Conservation (phyloP, 306 rosid species). For the Mimosa bimucronata region DNA sequence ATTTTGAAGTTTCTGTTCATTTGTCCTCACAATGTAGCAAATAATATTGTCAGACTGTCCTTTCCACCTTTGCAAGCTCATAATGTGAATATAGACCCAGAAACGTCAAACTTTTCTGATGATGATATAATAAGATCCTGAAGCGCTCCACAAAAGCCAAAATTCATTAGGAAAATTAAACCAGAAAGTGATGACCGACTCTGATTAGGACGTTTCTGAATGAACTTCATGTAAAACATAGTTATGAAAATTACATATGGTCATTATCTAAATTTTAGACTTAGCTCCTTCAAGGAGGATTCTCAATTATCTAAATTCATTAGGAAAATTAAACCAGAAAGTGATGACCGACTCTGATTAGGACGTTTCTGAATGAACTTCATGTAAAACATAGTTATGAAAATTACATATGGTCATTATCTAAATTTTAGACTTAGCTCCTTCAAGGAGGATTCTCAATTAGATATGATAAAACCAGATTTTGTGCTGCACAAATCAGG, state of each 20-base stretch:
- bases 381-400: neutral
- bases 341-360: too few species aligned
- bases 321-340: too few species aligned
- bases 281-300: too few species aligned
- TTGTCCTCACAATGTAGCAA: too few species aligned
- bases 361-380: too few species aligned
- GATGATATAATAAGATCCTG: constrained; percentile 73
- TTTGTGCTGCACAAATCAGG: too few species aligned
- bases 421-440: neutral
- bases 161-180: constrained; percentile 19
- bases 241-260: neutral
- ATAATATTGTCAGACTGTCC: too few species aligned
- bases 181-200: neutral
- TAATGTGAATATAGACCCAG: constrained; percentile 37
- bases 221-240: too few species aligned
- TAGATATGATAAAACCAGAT: too few species aligned
- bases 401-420: neutral
- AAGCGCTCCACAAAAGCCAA: constrained; percentile 22
- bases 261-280: neutral
- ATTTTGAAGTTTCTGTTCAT: constrained; percentile 47
- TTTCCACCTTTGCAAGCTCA: constrained; percentile 24
- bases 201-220: too few species aligned
- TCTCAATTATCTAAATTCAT: too few species aligned
- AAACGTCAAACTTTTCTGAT: constrained; percentile 55
- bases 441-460: too few species aligned